Conservation (phyloP, 257 asterid species). For the Jasminum sambac region DNA sequence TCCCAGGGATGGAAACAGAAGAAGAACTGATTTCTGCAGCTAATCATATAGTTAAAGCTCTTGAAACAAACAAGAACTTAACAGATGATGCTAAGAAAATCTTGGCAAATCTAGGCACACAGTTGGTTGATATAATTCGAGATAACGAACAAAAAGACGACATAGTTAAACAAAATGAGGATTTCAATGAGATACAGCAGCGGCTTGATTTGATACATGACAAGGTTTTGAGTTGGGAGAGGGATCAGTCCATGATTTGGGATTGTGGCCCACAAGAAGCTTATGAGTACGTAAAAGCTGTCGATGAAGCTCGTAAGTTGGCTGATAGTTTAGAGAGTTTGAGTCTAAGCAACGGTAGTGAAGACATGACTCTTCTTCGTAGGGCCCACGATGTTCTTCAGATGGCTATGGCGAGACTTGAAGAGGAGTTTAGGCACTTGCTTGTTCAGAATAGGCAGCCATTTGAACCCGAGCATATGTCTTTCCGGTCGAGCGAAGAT, state of each 20-base stretch:
- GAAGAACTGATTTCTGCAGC: slow-evolving; percentile 72
- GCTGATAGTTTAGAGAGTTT: slow-evolving; percentile 54
- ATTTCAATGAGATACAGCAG: slow-evolving; percentile 48
- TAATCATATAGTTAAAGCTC: slow-evolving; percentile 53
- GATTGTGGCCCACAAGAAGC: slow-evolving; percentile 78
- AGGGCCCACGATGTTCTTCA: slow-evolving; percentile 73
- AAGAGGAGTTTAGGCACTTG: slow-evolving; percentile 80
- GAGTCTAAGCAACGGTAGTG: slow-evolving; percentile 30
- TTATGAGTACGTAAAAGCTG: slow-evolving; percentile 62
- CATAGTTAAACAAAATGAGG: slow-evolving; percentile 33
- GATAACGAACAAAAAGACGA: slow-evolving; percentile 27
- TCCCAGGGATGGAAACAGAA: slow-evolving; percentile 60
- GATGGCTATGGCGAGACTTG: slow-evolving; percentile 81
- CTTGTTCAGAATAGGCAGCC: slow-evolving; percentile 78
- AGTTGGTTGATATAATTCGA: slow-evolving; percentile 44
- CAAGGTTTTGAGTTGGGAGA: slow-evolving; percentile 75
- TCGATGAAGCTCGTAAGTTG: slow-evolving; percentile 64
- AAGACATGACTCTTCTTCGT: slow-evolving; percentile 42
- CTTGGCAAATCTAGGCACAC: slow-evolving; percentile 73
- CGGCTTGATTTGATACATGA: slow-evolving; percentile 56
- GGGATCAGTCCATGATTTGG: slow-evolving; percentile 67
- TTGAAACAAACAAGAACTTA: slow-evolving; percentile 50
- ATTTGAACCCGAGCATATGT: slow-evolving; percentile 82
- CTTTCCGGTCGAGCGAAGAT: slow-evolving; percentile 84
- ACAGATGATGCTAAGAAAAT: slow-evolving; percentile 54